Evolutionary conservation across 352 stramenopile species (phyloP).

Genomic region (Halophytophthora polymorphica): DNA sequence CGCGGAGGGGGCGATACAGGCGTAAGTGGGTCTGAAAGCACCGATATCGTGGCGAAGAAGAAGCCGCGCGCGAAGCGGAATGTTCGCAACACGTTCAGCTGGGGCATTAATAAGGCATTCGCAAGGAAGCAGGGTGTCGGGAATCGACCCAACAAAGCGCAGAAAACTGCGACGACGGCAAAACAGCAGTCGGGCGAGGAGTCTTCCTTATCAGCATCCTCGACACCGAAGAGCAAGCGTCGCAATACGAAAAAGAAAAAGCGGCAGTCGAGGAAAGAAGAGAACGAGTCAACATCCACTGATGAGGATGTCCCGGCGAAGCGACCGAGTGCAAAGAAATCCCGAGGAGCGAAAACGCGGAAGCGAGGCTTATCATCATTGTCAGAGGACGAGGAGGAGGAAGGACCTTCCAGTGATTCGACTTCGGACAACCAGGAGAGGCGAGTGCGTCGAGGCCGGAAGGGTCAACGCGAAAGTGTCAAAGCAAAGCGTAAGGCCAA

Average conservation of each 20-base stretch:
- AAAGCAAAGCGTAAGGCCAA: slow-evolving; percentile 2
- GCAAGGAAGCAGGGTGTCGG: slow-evolving; percentile 41
- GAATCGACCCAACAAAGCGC: slow-evolving; percentile 1
- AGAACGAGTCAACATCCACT: slow-evolving; percentile 13
- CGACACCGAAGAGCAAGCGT: slow-evolving; percentile 13
- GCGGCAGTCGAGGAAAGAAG: slow-evolving; percentile 1
- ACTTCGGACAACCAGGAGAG: slow-evolving; percentile 11
- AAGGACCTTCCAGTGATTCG: slow-evolving; percentile 1
- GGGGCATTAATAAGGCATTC: slow-evolving; percentile 70
- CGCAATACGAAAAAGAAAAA: slow-evolving; percentile 8
- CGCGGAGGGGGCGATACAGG: neutral
- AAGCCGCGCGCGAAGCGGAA: slow-evolving; percentile 36
- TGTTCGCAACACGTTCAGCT: slow-evolving; percentile 67
- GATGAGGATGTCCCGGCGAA: slow-evolving; percentile 10
- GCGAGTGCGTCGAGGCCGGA: neutral
- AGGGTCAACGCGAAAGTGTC: neutral
- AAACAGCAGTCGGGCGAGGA: slow-evolving; percentile 1
- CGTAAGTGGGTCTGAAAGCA: slow-evolving; percentile 17
- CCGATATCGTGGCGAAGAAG: slow-evolving; percentile 8
- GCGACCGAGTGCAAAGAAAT: neutral
- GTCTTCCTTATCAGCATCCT: slow-evolving; percentile 2
- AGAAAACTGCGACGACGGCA: slow-evolving; percentile 3
- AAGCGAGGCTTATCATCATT: slow-evolving; percentile 12
- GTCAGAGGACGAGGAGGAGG: slow-evolving; percentile 2
- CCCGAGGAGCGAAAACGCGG: neutral